Base-by-base conservation (phyloP, 2,329 filamentous ascomycete genomes). In the Fusarium gaditjirri region DNA sequence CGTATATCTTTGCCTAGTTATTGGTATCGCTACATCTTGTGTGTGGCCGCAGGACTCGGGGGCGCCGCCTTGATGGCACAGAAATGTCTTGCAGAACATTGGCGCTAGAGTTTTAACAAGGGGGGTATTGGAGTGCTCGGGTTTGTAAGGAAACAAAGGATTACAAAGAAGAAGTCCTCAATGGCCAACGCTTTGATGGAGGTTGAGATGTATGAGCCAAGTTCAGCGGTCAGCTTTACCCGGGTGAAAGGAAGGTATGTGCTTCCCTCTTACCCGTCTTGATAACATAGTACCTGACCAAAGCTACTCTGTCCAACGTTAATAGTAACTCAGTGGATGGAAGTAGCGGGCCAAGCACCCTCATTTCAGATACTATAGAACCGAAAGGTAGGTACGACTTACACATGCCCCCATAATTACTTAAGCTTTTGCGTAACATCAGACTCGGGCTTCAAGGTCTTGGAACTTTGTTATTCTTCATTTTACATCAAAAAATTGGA, bases 11-110 rank as follows among this genome's bases (percentile, higher is more conserved):
- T 61, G 49, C n/a, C 65, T 50, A 63, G 66, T 61, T 36, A 29
- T 53, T 42, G 31, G 39, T 50, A 61, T 68, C 50, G 60, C 43
- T 57, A 31, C 56, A 57, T 70, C 55, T 68, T 62, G 33, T 31
- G 21, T 47, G 41, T 49, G 52, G 25, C 36, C 46, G 39, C 33
- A 42, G 43, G 23, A 56, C 31, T 69, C 72, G 61, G 61, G 53
- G 62, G 57, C 49, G 14, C 55, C 53, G 59, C 50, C 57, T 35
- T 46, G 50, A 27, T 19, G 35, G 33, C 35, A 44, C 42, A 27
- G 44, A 42, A 43, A 59, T 58, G 35, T 54, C 57, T 57, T 55
- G 50, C 43, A 39, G 47, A 14, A 53, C 21, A 42, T 50, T 39
- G 38, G 35, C 49, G 43, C 43, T 61, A 63, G 27, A 50, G 47